Conservation (phyloP, 352 stramenopile genomes). For the Hyaloperonospora arabidopsidis region DNA sequence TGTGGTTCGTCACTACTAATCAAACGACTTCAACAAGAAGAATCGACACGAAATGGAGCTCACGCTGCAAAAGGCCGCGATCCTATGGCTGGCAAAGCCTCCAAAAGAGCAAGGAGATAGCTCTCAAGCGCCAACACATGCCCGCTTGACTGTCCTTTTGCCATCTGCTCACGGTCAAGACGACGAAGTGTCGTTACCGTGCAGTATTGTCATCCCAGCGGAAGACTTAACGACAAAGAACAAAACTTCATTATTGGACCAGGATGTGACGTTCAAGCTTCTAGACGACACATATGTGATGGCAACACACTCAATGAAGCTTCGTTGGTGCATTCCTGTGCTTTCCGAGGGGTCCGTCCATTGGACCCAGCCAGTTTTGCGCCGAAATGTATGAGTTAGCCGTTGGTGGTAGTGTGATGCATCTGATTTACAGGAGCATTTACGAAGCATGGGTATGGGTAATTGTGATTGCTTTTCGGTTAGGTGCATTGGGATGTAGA, state of each 20-base stretch:
- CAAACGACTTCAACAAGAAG: constrained; percentile 22
- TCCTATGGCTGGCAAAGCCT: constrained; percentile 28
- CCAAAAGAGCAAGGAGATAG: constrained; percentile 7
- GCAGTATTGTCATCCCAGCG: constrained; percentile 26
- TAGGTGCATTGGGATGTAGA: constrained; percentile 29
- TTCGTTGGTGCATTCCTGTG: constrained; percentile 47
- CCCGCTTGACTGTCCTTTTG: constrained; percentile 15
- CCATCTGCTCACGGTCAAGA: constrained; percentile 10
- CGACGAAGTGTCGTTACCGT: constrained; percentile 30
- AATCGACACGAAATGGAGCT: constrained; percentile 31
- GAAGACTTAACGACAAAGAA: constrained; percentile 24
- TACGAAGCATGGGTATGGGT: too few species aligned
- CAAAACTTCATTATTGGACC: constrained; percentile 29
- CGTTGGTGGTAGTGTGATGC: constrained; percentile 1
- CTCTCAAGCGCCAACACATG: background rate
- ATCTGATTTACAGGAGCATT: background rate
- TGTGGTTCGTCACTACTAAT: background rate
- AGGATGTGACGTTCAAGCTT: constrained; percentile 38
- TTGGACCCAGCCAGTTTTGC: constrained; percentile 31
- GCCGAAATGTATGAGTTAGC: constrained; percentile 24
- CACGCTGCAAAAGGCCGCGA: constrained; percentile 19
- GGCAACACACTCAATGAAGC: constrained; percentile 26
- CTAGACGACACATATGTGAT: constrained; percentile 22
- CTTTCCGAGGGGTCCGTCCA: constrained; percentile 34
- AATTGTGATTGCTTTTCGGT: background rate